Evolutionary conservation across 768 basidiomycete species (phyloP).

Genomic region (Boletus vermiculosoides): DNA sequence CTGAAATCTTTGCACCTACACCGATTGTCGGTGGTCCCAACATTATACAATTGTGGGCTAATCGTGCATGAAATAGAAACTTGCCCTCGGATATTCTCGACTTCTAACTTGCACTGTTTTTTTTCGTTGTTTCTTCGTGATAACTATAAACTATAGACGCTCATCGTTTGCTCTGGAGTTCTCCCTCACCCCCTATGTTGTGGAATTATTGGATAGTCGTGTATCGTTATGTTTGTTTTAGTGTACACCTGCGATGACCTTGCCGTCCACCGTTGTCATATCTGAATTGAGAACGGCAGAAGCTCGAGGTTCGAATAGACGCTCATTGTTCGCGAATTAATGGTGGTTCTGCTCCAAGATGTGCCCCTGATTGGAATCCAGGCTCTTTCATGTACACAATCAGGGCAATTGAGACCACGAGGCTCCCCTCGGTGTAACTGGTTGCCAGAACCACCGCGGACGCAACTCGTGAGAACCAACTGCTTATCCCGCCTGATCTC

Average conservation of each 20-base stretch:
- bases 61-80: conserved; percentile 27
- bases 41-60: conserved; percentile 35
- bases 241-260: not conserved
- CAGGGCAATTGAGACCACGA: conserved; percentile 9
- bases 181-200: conserved; percentile 7
- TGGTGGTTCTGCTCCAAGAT: conserved; percentile 1
- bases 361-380: conserved; percentile 2
- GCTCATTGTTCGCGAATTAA: not conserved
- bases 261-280: not conserved
- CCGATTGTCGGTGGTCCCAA: conserved; percentile 36
- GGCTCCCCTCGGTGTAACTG: conserved; percentile 16
- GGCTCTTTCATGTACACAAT: conserved; percentile 2
- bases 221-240: conserved; percentile 27
- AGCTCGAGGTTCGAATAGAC: not conserved
- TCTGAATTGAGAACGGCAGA: not conserved
- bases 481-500: conserved; percentile 27
- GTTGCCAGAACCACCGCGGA: conserved; percentile 2
- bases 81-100: not conserved
- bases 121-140: not conserved
- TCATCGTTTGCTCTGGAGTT: conserved; percentile 11
- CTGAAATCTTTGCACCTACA: conserved; percentile 35
- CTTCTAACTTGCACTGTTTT: not conserved
- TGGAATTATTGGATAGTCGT: conserved; percentile 15
- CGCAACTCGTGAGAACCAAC: conserved; percentile 7
- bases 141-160: conserved; percentile 15